Base-by-base conservation (phyloP, 1,139 yeast genomes). In the Geotrichum candidum region DNA sequence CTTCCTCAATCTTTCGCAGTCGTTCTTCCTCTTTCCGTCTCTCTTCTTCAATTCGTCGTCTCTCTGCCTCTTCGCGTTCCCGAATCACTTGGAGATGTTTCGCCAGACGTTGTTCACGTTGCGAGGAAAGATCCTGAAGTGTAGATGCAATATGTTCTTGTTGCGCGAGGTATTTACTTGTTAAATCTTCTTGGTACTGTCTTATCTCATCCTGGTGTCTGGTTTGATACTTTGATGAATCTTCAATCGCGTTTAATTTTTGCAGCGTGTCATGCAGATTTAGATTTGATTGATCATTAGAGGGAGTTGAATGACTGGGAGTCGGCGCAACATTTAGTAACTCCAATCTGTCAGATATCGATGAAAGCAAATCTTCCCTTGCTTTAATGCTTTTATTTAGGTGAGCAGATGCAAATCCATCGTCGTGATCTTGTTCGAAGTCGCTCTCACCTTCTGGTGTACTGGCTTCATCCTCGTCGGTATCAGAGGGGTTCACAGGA, bases 41-140 rank as follows among this genome's bases (percentile, higher is more conserved):
- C 56, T 53, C 57, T 66, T 69, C 61, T 68, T 71, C 59, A 65
- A 66, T 55, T 65, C 67, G 60, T 69, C 65, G 59, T 65, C 58
- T 57, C 65, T 63, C 58, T 59, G 67, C 59, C 63, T 63, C 68
- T 68, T 45, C 67, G 65, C 46, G 62, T 65, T 51, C 63, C 64
- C 51, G 67, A 22, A 51, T 51, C n/a, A 51, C 67, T 56, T 66
- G 65, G 31, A 67, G 65, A 69, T 64, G 66, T 62, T 59, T 64
- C 50, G 60, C 67, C 60, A 59, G 63, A 61, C 63, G 63, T 67
- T 64, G 68, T 66, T 59, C 65, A 64, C 57, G 53, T 27, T 54
- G 57, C 22, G 31, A n/a, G 15, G 55, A 31, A 25, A 45, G 31
- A 27, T 23, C 11, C 3, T 56, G 22, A 3, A 50, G 22, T 50